These are phyloP conservation scores for Sphaerulina vaccinii DNA, from an alignment of 2,329 filamentous ascomycete genomes.

Conservation along the genomic window DNA sequence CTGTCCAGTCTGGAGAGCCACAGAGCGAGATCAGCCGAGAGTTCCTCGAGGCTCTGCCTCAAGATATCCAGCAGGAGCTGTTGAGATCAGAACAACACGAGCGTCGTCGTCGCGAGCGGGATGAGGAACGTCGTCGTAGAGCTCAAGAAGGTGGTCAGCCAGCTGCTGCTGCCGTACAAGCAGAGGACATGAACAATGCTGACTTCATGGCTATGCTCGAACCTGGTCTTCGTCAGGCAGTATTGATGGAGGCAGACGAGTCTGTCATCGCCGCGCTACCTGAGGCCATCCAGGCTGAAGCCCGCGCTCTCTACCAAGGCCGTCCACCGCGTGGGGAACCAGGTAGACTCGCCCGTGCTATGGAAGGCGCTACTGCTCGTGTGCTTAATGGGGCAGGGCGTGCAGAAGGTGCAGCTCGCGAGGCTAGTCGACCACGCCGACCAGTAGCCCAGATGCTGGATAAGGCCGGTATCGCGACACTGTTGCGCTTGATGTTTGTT, in stretches of 20 bases:
- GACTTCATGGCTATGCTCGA: conserved; percentile 91
- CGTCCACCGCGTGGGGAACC: conserved; percentile 33
- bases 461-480: conserved; percentile 90
- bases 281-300: conserved; percentile 81
- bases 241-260: conserved; percentile 88
- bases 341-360: conserved; percentile 16
- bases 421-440: conserved; percentile 61
- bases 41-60: conserved; percentile 87
- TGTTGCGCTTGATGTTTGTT: conserved; percentile 97
- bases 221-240: conserved; percentile 76
- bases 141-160: conserved; percentile 42
- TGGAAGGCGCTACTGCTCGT: conserved; percentile 21
- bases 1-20: conserved; percentile 68
- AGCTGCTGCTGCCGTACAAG: conserved; percentile 50
- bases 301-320: conserved; percentile 65
- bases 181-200: conserved; percentile 83
- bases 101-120: conserved; percentile 81
- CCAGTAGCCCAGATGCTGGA: conserved; percentile 95
- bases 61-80: conserved; percentile 86
- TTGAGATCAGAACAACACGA: conserved; percentile 87
- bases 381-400: conserved; percentile 24
- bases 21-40: conserved; percentile 85
- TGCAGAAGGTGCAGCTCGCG: conserved; percentile 29
- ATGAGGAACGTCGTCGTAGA: conserved; percentile 69
- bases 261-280: conserved; percentile 81